Evolutionary conservation across 176 grass and related monocot species (phyloP).

Genomic region (Aegilops umbellulata): DNA sequence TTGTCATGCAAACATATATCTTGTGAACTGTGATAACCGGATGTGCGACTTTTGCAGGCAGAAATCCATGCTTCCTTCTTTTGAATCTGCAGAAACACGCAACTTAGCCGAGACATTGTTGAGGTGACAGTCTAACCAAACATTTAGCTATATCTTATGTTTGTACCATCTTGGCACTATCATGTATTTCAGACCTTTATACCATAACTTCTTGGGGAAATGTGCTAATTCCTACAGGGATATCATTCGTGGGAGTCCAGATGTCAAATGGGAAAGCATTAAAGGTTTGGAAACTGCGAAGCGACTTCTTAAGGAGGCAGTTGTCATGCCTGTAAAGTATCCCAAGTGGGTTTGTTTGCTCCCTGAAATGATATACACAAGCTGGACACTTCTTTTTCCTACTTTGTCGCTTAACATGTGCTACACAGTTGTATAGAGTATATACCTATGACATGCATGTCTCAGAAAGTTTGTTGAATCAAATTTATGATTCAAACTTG

Average conservation of each 20-base stretch:
- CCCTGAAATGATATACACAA: constrained; percentile 1
- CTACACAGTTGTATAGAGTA: neutral
- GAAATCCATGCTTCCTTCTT: constrained; percentile 85
- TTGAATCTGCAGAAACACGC: constrained; percentile 85
- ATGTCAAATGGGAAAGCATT: constrained; percentile 99
- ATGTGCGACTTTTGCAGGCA: constrained; percentile 41
- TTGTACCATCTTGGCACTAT: neutral
- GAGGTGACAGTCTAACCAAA: constrained; percentile 43
- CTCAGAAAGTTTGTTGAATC: neutral
- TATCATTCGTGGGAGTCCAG: constrained; percentile 83
- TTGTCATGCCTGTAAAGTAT: constrained; percentile 98
- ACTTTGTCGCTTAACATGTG: neutral
- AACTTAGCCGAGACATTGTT: constrained; percentile 86
- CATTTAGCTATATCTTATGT: neutral
- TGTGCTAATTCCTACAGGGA: constrained; percentile 46
- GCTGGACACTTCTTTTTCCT: neutral
- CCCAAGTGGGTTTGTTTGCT: constrained; percentile 73
- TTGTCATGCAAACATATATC: neutral
- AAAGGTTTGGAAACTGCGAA: constrained; percentile 93
- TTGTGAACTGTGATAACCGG: neutral
- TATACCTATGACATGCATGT: neutral
- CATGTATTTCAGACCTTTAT: neutral
- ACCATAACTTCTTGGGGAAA: constrained; percentile 13
- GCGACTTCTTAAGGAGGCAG: constrained; percentile 89
- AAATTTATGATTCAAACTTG: neutral